Percentiles rank a stretch among this genome's conserved stretches.
Evolutionary conservation across 106 monocot species (phyloP).

Genomic region (Narthecium ossifragum): DNA sequence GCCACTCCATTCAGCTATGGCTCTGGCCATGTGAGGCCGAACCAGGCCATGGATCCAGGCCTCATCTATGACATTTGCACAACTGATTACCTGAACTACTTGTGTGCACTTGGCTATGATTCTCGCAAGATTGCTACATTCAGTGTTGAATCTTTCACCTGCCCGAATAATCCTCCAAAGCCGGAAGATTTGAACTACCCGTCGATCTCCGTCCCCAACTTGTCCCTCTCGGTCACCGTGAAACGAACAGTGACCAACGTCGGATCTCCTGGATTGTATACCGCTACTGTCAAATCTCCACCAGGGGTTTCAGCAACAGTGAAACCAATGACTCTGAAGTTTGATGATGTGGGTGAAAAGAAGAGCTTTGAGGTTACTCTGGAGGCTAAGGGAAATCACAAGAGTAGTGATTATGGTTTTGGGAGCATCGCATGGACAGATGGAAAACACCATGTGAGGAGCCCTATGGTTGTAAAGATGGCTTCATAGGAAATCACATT

Average conservation of each 20-base stretch:
- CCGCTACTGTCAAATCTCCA: constrained; percentile 12
- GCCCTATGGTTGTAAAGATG: constrained; percentile 36
- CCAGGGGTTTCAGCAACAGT: constrained; percentile 34
- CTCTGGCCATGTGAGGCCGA: constrained; percentile 38
- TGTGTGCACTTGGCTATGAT: constrained; percentile 42
- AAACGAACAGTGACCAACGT: constrained; percentile 56
- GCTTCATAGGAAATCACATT: no score
- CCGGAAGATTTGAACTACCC: constrained; percentile 50
- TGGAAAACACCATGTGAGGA: constrained; percentile 35
- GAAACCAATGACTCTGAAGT: constrained; percentile 23
- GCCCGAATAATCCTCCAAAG: constrained; percentile 14
- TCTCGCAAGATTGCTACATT: constrained; percentile 12
- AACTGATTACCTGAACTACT: constrained; percentile 42
- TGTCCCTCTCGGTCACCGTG: constrained; percentile 19
- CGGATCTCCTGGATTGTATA: constrained; percentile 44
- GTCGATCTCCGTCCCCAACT: constrained; percentile 32
- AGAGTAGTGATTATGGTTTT: constrained; percentile 15
- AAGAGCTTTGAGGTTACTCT: constrained; percentile 33
- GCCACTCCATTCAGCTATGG: constrained; percentile 43
- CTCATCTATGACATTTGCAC: constrained; percentile 39
- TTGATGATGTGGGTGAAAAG: constrained; percentile 31
- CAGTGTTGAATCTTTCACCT: constrained; percentile 12
- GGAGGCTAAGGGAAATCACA: not conserved
- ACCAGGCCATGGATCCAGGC: constrained; percentile 52
- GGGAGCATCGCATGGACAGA: constrained; percentile 47